Conservation (phyloP, 2,329 filamentous ascomycete genomes). For the Colletotrichum cuscutae region DNA sequence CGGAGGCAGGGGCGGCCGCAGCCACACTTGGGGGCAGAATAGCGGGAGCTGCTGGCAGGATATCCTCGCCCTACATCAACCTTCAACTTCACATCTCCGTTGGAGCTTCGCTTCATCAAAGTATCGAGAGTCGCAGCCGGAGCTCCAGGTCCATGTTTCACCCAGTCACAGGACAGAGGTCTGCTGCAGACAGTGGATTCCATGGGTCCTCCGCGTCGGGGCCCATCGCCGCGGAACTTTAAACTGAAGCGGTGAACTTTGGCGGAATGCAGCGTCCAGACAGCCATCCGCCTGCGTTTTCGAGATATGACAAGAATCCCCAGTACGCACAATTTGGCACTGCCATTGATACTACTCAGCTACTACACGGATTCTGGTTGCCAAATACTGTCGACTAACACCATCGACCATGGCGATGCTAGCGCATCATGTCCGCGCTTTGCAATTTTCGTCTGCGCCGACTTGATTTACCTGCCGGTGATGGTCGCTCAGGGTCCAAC, state of each 20-base stretch:
- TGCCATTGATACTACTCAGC: no score
- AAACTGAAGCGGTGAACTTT: constrained; percentile 6
- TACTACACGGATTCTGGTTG: no score
- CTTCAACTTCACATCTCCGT: neutral
- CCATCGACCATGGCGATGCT: neutral
- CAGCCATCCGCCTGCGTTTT: neutral
- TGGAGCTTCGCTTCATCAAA: neutral
- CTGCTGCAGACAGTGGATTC: neutral
- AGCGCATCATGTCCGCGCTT: neutral
- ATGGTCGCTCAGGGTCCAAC: constrained; percentile 28
- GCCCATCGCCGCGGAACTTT: neutral
- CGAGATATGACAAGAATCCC: neutral
- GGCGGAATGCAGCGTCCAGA: neutral
- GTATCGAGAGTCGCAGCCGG: neutral
- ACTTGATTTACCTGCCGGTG: constrained; percentile 17
- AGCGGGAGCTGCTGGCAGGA: no score
- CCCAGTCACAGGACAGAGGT: neutral
- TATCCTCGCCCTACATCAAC: no score
- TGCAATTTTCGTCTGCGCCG: neutral
- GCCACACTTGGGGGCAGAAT: no score
- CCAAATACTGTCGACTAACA: neutral
- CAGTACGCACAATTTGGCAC: no score
- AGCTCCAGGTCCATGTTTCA: neutral
- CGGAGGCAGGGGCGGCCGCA: no score
- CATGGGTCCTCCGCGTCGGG: neutral